Base-by-base conservation (phyloP, 2,329 filamentous ascomycete species). In the Mollisia scopiformis region DNA sequence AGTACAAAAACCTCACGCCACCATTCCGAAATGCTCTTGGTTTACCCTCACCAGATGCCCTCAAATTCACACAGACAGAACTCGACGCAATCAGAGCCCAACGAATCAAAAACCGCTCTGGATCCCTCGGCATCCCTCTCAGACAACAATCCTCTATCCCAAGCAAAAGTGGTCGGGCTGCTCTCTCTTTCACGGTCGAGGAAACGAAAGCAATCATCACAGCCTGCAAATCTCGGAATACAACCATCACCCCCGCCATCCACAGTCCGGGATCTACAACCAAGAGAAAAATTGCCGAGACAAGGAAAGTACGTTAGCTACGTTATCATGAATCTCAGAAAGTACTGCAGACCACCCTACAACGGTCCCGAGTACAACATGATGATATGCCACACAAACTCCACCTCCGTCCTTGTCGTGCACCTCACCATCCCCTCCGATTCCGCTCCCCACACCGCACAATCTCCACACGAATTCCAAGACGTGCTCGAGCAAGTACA, bases 1-100 rank as follows among this genome's bases (percentile, higher is more conserved):
- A 59, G 23, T 25, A 47, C 13, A 49, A 46, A 16, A 62, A 59
- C 23, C 43, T 62, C 2, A 56, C 56, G 7, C 60, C 60, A 14
- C 33, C 57, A 27, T 37, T 62, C n/a, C 35, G 52, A 19, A 30
- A 56, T 13, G 57, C 60, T 1, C 33, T 41, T 27, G 27, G 30
- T 2, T 43, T 62, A 3, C 55, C 50, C 33, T 33, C 30, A 33
- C 30, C 30, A 33, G 13, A 13, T 33, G 6, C 30, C 6, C 13
- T 13, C 30, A 6, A 33, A 33, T 13, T 33, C 13, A 13, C 6
- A 13, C 6, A 13, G 13, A 6, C 13, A 33, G 30, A 33, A 13
- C 13, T 13, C 30, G 13, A 6, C 30, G 30, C 30, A 33, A 33
- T 33, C 30, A 33, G 13, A 6, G 30, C 30, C 49, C 11, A 46